Evolutionary conservation across 768 basidiomycete genomes (phyloP).

Genomic region (Podaxis mareebaensis): DNA sequence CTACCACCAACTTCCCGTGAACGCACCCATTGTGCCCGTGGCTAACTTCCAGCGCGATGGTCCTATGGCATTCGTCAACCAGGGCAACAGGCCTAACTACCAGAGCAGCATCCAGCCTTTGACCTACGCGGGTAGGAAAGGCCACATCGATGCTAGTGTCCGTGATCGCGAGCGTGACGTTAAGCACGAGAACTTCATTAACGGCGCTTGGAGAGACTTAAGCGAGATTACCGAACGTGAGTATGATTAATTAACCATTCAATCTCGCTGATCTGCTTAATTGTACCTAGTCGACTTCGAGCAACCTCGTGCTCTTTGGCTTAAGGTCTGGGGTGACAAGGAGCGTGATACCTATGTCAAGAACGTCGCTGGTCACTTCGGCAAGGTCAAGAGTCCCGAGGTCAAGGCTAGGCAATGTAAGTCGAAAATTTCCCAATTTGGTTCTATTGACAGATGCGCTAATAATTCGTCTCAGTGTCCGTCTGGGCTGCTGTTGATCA

Average conservation of each 20-base stretch:
- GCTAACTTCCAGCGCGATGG: slow-evolving; percentile 96
- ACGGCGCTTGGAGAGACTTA: slow-evolving; percentile 66
- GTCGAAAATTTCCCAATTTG: slow-evolving; percentile 26
- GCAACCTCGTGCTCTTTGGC: slow-evolving; percentile 74
- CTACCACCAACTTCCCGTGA: slow-evolving; percentile 88
- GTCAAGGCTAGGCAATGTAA: slow-evolving; percentile 68
- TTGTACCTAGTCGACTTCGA: slow-evolving; percentile 71
- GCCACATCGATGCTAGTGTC: slow-evolving; percentile 40
- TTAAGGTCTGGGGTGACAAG: slow-evolving; percentile 64
- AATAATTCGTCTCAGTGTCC: slow-evolving; percentile 48
- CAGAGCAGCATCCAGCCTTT: slow-evolving; percentile 76
- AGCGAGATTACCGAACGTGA: slow-evolving; percentile 79
- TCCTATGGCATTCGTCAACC: slow-evolving; percentile 63
- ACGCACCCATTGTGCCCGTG: slow-evolving; percentile 70
- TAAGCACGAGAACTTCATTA: slow-evolving; percentile 76
- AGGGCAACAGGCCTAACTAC: slow-evolving; percentile 88
- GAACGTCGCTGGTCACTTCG: slow-evolving; percentile 68
- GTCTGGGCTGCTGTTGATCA: slow-evolving; percentile 83
- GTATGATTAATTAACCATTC: slow-evolving; percentile 26
- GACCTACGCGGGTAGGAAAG: slow-evolving; percentile 52
- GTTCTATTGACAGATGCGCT: not conserved
- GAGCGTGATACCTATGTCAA: slow-evolving; percentile 61
- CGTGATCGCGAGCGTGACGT: slow-evolving; percentile 41
- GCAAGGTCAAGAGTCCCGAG: slow-evolving; percentile 55
- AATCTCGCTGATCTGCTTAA: not conserved